These are phyloP conservation scores for Beta vulgaris DNA, from an alignment of 148 eudicot species.

Conservation along the genomic window DNA sequence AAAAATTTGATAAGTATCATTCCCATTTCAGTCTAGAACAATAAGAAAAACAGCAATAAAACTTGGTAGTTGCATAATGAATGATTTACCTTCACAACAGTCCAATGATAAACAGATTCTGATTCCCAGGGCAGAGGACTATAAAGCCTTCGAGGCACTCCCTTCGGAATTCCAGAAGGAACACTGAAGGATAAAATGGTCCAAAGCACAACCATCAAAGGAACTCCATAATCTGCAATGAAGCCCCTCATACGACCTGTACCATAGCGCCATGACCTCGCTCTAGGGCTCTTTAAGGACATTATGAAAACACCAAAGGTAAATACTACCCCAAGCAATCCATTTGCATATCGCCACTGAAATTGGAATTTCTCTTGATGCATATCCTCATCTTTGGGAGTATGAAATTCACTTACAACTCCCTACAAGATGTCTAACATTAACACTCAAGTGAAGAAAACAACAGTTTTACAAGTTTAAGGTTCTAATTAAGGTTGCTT, in stretches of 20 bases:
- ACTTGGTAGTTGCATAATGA: background rate
- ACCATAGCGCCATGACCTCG: slow-evolving; percentile 74
- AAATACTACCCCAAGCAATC: slow-evolving; percentile 62
- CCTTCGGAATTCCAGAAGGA: slow-evolving; percentile 56
- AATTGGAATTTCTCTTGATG: slow-evolving; percentile 34
- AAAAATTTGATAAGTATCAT: background rate
- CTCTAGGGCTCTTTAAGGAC: slow-evolving; percentile 56
- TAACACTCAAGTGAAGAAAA: background rate
- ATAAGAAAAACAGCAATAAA: background rate
- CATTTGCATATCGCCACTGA: slow-evolving; percentile 67
- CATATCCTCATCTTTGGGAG: slow-evolving; percentile 39
- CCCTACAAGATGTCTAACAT: slow-evolving; percentile 32
- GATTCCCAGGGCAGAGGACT: slow-evolving; percentile 88
- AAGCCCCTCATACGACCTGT: slow-evolving; percentile 64
- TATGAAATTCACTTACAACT: slow-evolving; percentile 47
- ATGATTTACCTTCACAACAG: slow-evolving; percentile 61
- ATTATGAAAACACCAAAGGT: slow-evolving; percentile 58
- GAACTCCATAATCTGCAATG: slow-evolving; percentile 93
- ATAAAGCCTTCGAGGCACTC: slow-evolving; percentile 78
- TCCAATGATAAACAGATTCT: slow-evolving; percentile 65
- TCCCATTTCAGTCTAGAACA: background rate
- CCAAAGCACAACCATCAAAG: slow-evolving; percentile 77
- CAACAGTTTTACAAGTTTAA: background rate
- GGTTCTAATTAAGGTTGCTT: background rate
- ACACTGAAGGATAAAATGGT: slow-evolving; percentile 57